Percentiles rank a stretch among this genome's conserved stretches.
phyloP scores from a whole-genome alignment of 1,139 yeast genomes.

The Hemisphaericaspora xylofermentans region DNA sequence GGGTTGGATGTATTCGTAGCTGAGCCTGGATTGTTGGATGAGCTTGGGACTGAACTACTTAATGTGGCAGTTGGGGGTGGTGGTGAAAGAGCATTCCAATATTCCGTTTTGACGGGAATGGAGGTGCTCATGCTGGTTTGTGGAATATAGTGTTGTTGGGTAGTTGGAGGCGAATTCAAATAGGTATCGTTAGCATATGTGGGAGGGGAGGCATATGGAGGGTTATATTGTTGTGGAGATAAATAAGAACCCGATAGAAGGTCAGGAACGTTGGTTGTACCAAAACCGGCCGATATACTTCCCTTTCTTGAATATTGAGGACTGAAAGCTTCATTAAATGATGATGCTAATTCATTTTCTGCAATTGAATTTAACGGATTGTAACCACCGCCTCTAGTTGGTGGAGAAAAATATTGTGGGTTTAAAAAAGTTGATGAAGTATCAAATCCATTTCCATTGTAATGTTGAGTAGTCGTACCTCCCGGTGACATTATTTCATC shows the following conservation, averaged over 20 bases:
- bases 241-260: constrained; percentile 24
- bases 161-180: constrained; percentile 36
- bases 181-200: constrained; percentile 31
- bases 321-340: constrained; percentile 19
- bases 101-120: constrained; percentile 20
- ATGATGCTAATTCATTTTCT: constrained; percentile 19
- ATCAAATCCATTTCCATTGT: constrained; percentile 15
- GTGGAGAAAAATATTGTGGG: constrained; percentile 46
- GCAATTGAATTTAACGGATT: constrained; percentile 34
- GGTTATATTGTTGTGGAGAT: constrained; percentile 29
- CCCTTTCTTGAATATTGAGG: constrained; percentile 36
- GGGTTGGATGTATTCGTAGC: no score
- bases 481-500: constrained; percentile 41
- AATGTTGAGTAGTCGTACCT: background rate
- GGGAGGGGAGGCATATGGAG: constrained; percentile 23
- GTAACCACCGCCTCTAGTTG: constrained; percentile 23
- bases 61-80: constrained; percentile 17
- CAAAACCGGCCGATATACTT: constrained; percentile 24
- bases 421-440: constrained; percentile 27
- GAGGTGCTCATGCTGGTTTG: constrained; percentile 20
- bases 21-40: constrained; percentile 2
- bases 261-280: constrained; percentile 13
- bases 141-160: constrained; percentile 6
- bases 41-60: constrained; percentile 15
- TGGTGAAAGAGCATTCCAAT: constrained; percentile 27